A percentile compares a stretch with the other conserved stretches of the same genome.
Conservation (phyloP, 495 filamentous ascomycete genomes). For the Xanthoparmelia taractica region DNA sequence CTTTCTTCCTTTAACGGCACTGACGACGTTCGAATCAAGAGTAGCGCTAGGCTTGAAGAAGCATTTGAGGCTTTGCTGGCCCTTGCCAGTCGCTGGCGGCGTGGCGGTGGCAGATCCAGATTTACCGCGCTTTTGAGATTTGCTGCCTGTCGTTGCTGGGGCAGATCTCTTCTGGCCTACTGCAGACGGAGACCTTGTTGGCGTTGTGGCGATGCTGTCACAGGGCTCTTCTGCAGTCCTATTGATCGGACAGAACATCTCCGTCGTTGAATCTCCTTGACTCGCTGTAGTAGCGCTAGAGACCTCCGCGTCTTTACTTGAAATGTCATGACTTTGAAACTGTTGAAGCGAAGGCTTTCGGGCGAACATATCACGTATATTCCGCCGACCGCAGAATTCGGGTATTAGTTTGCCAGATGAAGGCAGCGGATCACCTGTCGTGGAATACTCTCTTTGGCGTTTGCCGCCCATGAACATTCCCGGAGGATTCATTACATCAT, state of each 20-base stretch:
- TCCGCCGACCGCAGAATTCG: conserved; percentile 77
- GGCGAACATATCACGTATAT: conserved; percentile 87
- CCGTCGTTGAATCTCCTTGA: neutral
- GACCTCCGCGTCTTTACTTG: neutral
- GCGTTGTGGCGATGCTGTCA: neutral
- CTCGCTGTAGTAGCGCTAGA: neutral
- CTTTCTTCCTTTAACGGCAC: neutral
- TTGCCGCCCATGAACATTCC: conserved; percentile 67
- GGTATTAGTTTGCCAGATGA: conserved; percentile 74
- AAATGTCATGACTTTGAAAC: neutral
- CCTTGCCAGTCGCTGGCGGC: conserved; percentile 32
- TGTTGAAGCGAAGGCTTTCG: conserved; percentile 41
- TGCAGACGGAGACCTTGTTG: neutral
- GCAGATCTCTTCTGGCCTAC: conserved; percentile 17
- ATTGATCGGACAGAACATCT: neutral
- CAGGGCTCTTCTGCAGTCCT: neutral
- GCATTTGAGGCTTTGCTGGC: conserved; percentile 70
- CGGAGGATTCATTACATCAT: conserved; percentile 72
- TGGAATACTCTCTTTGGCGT: conserved; percentile 56
- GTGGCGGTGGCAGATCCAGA: conserved; percentile 28
- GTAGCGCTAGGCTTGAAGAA: conserved; percentile 65
- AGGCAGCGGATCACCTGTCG: conserved; percentile 55
- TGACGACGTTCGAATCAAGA: neutral
- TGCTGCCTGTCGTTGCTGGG: neutral
- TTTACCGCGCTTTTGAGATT: conserved; percentile 43